These are phyloP conservation scores for Kluyveromyces lactis DNA, from an alignment of 805 yeast species.

Conservation along the genomic window DNA sequence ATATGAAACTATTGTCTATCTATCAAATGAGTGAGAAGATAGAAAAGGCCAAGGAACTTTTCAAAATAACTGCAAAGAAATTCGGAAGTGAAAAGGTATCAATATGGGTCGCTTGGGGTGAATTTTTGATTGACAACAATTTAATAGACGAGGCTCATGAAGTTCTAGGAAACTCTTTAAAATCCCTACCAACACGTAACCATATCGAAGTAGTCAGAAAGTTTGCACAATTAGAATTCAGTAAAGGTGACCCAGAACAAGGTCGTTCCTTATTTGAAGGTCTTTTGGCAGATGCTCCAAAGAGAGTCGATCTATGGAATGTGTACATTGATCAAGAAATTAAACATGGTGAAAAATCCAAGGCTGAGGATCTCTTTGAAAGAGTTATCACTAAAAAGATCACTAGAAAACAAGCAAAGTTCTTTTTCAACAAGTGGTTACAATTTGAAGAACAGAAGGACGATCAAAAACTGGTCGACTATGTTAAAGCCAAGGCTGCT, in stretches of 20 bases:
- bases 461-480: slow-evolving; percentile 64
- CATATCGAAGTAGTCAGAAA: slow-evolving; percentile 77
- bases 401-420: slow-evolving; percentile 83
- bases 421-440: slow-evolving; percentile 91
- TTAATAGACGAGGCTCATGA: slow-evolving; percentile 54
- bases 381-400: slow-evolving; percentile 62
- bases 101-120: slow-evolving; percentile 79
- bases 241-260: slow-evolving; percentile 85
- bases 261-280: slow-evolving; percentile 95
- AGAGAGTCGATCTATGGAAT: slow-evolving; percentile 90
- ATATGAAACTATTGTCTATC: slow-evolving; percentile 69
- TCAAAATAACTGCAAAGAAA: slow-evolving; percentile 62
- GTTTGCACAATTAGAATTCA: slow-evolving; percentile 82
- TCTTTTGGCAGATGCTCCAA: slow-evolving; percentile 78
- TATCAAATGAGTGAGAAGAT: slow-evolving; percentile 65
- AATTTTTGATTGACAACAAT: slow-evolving; percentile 57
- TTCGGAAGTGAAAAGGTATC: slow-evolving; percentile 61
- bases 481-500: slow-evolving; percentile 85
- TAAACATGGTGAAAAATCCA: slow-evolving; percentile 55
- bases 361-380: slow-evolving; percentile 74
- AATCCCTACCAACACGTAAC: slow-evolving; percentile 58
- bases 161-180: slow-evolving; percentile 67
- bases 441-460: slow-evolving; percentile 61
- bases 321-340: slow-evolving; percentile 92
- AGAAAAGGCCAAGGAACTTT: slow-evolving; percentile 62